These are phyloP conservation scores for Russula brevipes DNA, from an alignment of 768 basidiomycete genomes.

Conservation along the genomic window DNA sequence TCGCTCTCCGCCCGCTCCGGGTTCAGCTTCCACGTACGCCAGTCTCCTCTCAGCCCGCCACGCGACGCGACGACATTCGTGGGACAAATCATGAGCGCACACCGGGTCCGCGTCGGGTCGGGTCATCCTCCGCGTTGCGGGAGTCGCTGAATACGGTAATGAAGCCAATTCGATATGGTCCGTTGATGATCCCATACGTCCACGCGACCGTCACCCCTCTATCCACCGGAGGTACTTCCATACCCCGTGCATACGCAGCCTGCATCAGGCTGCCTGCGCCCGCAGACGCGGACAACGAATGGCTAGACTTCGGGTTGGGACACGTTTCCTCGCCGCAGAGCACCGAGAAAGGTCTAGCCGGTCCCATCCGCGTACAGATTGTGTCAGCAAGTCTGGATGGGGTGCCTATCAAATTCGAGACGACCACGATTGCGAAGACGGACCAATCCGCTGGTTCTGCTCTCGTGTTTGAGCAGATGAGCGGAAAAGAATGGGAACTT, in stretches of 20 bases:
- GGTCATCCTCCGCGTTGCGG: slow-evolving; percentile 28
- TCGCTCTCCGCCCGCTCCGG: slow-evolving; percentile 44
- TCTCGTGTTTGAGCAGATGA: slow-evolving; percentile 48
- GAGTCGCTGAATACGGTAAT: slow-evolving; percentile 30
- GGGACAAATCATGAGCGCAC: slow-evolving; percentile 28
- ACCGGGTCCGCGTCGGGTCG: slow-evolving; percentile 24
- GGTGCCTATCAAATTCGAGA: slow-evolving; percentile 57
- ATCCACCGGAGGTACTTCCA: slow-evolving; percentile 21
- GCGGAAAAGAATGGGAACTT: slow-evolving; percentile 57
- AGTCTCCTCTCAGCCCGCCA: slow-evolving; percentile 9
- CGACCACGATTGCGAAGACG: slow-evolving; percentile 38
- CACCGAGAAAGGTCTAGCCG: slow-evolving; percentile 23
- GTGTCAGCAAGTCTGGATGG: slow-evolving; percentile 60
- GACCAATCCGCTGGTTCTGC: slow-evolving; percentile 33
- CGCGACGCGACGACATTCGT: slow-evolving; percentile 22
- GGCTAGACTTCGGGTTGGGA: slow-evolving; percentile 72
- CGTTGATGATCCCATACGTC: slow-evolving; percentile 58
- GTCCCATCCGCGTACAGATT: slow-evolving; percentile 47
- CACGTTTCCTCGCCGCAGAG: slow-evolving; percentile 32
- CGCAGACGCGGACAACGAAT: slow-evolving; percentile 55
- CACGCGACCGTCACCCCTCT: slow-evolving; percentile 51
- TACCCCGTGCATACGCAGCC: slow-evolving; percentile 54
- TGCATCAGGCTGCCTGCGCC: slow-evolving; percentile 53
- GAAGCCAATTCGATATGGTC: slow-evolving; percentile 46
- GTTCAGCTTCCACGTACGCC: slow-evolving; percentile 29